Evolutionary conservation across 495 filamentous ascomycete species (phyloP).

Genomic region (Neurospora sublineolata): DNA sequence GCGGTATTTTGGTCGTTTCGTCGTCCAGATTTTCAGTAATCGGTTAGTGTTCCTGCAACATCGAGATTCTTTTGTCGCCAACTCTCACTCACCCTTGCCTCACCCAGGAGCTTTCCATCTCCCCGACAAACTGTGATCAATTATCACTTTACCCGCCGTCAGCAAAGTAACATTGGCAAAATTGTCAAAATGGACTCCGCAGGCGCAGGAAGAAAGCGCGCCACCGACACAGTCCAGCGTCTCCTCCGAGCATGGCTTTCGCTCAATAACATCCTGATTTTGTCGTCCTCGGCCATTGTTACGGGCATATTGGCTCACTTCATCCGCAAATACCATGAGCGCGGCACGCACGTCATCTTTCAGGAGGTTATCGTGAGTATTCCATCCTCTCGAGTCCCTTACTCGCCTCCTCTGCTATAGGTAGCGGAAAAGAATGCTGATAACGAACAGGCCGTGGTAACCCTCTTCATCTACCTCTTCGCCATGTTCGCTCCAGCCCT

Average conservation of each 20-base stretch:
- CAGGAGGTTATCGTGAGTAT: conserved; percentile 16
- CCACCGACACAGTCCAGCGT: background rate
- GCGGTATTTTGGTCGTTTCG: background rate
- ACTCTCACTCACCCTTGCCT: background rate
- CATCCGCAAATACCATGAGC: conserved; percentile 9
- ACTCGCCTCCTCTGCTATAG: background rate
- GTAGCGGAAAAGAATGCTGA: background rate
- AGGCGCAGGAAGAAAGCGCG: background rate
- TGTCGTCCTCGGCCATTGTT: conserved; percentile 17
- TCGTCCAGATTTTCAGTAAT: background rate
- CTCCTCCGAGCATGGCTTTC: conserved; percentile 10
- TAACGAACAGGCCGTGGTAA: conserved; percentile 7
- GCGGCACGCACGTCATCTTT: conserved; percentile 13
- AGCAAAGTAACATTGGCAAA: background rate
- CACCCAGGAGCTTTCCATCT: background rate
- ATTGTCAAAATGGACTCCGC: background rate
- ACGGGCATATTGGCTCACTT: conserved; percentile 17
- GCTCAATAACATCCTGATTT: conserved; percentile 13
- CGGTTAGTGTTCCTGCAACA: background rate
- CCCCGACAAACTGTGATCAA: background rate
- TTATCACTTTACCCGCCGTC: background rate
- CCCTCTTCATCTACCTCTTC: conserved; percentile 16
- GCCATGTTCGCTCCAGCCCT: conserved; percentile 12
- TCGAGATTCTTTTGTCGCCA: background rate
- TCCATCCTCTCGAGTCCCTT: background rate